Percentiles rank a stretch among this genome's conserved stretches.
Evolutionary conservation across 257 asterid genomes (phyloP).

Genomic region (Nicotiana tabacum): DNA sequence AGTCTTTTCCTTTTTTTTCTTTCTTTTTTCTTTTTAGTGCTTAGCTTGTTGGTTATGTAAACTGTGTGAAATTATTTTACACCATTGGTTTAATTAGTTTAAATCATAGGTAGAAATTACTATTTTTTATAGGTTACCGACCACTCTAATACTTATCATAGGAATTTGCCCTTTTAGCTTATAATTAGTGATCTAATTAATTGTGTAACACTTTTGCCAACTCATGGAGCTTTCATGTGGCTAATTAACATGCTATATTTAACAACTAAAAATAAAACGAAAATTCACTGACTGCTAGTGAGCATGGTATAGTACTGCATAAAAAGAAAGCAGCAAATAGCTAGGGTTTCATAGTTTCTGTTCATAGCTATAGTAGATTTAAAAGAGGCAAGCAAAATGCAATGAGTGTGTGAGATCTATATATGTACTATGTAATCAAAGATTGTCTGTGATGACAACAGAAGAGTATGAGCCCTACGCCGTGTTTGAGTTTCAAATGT

Average conservation of each 20-base stretch:
- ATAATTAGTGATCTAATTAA: no score
- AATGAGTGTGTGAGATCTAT: not conserved
- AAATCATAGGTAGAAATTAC: no score
- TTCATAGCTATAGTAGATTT: not conserved
- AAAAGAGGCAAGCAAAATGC: not conserved
- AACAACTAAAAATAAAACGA: not conserved
- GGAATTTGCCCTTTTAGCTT: no score
- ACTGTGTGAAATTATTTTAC: no score
- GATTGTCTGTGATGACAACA: not conserved
- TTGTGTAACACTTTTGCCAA: no score
- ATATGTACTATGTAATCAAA: not conserved
- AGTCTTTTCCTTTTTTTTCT: not conserved
- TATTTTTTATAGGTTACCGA: no score
- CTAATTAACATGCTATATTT: not conserved
- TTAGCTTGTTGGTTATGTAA: no score
- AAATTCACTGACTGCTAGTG: not conserved
- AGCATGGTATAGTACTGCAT: not conserved
- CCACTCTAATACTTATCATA: no score
- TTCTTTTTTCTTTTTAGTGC: no score
- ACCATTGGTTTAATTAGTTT: no score
- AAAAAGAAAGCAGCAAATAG: not conserved
- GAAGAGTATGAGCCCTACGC: no score
- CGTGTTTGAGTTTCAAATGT: no score
- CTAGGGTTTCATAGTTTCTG: conserved; percentile 32
- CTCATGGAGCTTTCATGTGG: not conserved